These are phyloP conservation scores for Scutellaria barbata DNA, from an alignment of 257 asterid species.

Conservation along the genomic window DNA sequence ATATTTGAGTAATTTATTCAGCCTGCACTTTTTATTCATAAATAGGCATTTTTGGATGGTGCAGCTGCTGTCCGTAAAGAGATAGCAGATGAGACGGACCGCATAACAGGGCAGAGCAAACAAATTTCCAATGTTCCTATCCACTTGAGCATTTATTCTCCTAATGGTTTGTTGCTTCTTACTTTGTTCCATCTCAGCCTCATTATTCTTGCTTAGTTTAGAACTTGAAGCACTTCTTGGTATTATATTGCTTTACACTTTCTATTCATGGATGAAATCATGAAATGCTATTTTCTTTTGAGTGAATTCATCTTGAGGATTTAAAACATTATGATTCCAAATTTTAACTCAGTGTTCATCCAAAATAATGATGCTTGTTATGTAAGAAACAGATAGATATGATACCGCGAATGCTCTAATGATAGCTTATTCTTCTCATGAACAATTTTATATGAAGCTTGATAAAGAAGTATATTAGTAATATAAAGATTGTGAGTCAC, in stretches of 20 bases:
- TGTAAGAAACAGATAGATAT: constrained; percentile 10
- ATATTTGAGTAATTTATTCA: constrained; percentile 31
- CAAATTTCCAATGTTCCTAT: constrained; percentile 92
- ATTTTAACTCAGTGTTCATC: neutral
- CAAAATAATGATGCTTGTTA: constrained; percentile 20
- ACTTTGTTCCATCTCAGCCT: constrained; percentile 23
- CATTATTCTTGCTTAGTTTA: constrained; percentile 24
- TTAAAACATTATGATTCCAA: constrained; percentile 5
- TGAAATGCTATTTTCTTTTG: constrained; percentile 2
- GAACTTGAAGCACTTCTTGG: constrained; percentile 19
- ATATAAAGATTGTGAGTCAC: too few species aligned
- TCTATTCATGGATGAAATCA: constrained; percentile 6
- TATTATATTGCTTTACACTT: neutral
- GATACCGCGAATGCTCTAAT: constrained; percentile 11
- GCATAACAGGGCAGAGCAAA: constrained; percentile 85
- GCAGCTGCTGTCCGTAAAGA: constrained; percentile 93
- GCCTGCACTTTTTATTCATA: constrained; percentile 33
- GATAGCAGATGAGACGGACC: constrained; percentile 95
- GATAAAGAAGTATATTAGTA: too few species aligned
- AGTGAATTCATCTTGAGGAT: constrained; percentile 23
- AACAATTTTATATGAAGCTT: constrained; percentile 6
- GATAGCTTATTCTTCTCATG: constrained; percentile 10
- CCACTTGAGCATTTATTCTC: constrained; percentile 96
- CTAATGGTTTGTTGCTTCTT: constrained; percentile 68
- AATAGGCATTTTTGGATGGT: constrained; percentile 45